Conservation (phyloP, 139 green algal species). For the Micromonas pusilla region DNA sequence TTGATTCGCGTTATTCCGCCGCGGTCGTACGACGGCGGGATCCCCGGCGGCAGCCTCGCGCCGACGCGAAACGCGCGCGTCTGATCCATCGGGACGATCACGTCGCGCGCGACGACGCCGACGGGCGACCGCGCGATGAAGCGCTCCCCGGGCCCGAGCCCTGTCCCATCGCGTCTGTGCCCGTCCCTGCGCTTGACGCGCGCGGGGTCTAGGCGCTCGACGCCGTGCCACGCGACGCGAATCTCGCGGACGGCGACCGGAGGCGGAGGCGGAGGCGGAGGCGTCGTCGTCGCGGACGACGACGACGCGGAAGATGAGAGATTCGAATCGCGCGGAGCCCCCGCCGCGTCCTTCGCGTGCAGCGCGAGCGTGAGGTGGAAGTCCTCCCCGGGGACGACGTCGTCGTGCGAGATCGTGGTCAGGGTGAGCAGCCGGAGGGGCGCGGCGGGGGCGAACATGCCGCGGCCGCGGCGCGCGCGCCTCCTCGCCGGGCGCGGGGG, state of each 20-base stretch:
- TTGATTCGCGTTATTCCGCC: neutral
- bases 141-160: neutral
- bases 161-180: too few relatives aligned
- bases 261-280: neutral
- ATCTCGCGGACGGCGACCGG: neutral
- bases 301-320: too few relatives aligned
- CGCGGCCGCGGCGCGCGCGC: too few relatives aligned
- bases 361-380: too few relatives aligned
- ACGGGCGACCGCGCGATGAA: conserved; percentile 12
- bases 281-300: neutral
- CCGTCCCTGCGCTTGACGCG: too few relatives aligned
- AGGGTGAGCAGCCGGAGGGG: too few relatives aligned
- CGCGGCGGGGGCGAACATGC: too few relatives aligned
- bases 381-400: too few relatives aligned
- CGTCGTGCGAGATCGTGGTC: too few relatives aligned
- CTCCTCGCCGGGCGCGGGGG: too few relatives aligned
- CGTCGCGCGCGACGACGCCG: neutral
- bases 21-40: conserved; percentile 1
- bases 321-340: too few relatives aligned
- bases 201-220: neutral
- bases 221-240: neutral
- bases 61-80: neutral
- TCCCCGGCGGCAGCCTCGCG: neutral
- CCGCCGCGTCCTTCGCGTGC: too few relatives aligned
- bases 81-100: neutral